Percentiles rank a stretch among this genome's conserved stretches.
phyloP scores from a whole-genome alignment of 164 flowering plant genomes.

The Cinnamomum micranthum region DNA sequence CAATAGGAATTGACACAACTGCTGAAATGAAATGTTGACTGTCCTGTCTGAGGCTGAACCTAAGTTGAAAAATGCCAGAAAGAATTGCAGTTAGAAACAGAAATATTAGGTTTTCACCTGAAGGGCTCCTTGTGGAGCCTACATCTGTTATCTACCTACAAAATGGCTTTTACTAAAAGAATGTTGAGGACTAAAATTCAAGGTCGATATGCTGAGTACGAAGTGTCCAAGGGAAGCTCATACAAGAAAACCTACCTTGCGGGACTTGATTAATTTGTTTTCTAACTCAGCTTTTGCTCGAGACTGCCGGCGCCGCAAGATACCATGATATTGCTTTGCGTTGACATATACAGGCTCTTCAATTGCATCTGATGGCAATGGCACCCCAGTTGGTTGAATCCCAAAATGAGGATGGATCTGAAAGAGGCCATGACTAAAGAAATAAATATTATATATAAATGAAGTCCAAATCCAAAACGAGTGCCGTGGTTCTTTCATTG shows the following conservation, averaged over 20 bases:
- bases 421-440: slow-evolving; percentile 8
- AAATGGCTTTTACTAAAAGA: not conserved
- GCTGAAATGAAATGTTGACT: too few species aligned
- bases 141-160: not conserved
- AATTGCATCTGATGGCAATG: slow-evolving; percentile 71
- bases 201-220: not conserved
- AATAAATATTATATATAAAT: not conserved
- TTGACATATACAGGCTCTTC: slow-evolving; percentile 85
- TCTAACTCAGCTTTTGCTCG: slow-evolving; percentile 82
- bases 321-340: slow-evolving; percentile 85
- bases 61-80: too few species aligned
- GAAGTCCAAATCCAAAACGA: not conserved
- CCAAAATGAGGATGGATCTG: slow-evolving; percentile 83
- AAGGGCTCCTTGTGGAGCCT: not conserved
- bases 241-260: slow-evolving; percentile 41
- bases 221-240: not conserved
- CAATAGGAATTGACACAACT: too few species aligned
- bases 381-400: slow-evolving; percentile 66
- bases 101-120: too few species aligned
- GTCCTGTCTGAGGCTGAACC: too few species aligned
- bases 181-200: not conserved
- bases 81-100: too few species aligned
- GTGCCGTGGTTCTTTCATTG: not conserved
- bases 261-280: slow-evolving; percentile 51
- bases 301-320: slow-evolving; percentile 70